phyloP scores from a whole-genome alignment of 306 rosid species.

The Vachellia collinsii region DNA sequence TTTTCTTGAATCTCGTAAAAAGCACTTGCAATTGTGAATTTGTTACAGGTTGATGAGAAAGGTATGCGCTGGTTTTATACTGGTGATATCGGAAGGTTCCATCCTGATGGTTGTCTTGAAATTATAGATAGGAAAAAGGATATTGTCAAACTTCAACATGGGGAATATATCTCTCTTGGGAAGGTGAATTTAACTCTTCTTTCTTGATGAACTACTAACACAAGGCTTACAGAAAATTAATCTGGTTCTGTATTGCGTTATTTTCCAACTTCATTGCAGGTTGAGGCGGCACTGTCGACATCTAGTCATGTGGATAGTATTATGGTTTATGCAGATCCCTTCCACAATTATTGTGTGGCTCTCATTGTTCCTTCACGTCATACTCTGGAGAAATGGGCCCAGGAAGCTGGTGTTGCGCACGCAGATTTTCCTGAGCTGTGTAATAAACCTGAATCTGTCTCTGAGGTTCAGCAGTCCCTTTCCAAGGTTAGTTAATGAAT shows the following conservation, averaged over 20 bases:
- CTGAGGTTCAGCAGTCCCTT: slow-evolving; percentile 79
- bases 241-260: slow-evolving; percentile 33
- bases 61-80: slow-evolving; percentile 90
- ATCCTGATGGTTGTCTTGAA: slow-evolving; percentile 93
- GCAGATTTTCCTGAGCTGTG: slow-evolving; percentile 73
- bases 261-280: slow-evolving; percentile 54
- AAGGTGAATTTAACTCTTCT: slow-evolving; percentile 54
- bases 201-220: slow-evolving; percentile 14
- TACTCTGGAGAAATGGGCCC: slow-evolving; percentile 81
- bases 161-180: slow-evolving; percentile 92
- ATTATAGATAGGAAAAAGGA: slow-evolving; percentile 93
- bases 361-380: slow-evolving; percentile 61
- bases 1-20: slow-evolving; percentile 28
- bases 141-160: slow-evolving; percentile 96
- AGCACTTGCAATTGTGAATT: slow-evolving; percentile 22
- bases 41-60: slow-evolving; percentile 70
- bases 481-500: slow-evolving; percentile 62
- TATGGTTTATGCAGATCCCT: slow-evolving; percentile 87
- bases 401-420: slow-evolving; percentile 59
- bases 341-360: slow-evolving; percentile 77
- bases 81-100: slow-evolving; percentile 81
- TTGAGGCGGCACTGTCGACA: slow-evolving; percentile 71
- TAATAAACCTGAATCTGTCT: slow-evolving; percentile 62
- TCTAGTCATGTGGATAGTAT: slow-evolving; percentile 71
- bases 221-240: slow-evolving; percentile 14